Evolutionary conservation across 139 green algal genomes (phyloP).

Genomic region (Nannochloris sp.): DNA sequence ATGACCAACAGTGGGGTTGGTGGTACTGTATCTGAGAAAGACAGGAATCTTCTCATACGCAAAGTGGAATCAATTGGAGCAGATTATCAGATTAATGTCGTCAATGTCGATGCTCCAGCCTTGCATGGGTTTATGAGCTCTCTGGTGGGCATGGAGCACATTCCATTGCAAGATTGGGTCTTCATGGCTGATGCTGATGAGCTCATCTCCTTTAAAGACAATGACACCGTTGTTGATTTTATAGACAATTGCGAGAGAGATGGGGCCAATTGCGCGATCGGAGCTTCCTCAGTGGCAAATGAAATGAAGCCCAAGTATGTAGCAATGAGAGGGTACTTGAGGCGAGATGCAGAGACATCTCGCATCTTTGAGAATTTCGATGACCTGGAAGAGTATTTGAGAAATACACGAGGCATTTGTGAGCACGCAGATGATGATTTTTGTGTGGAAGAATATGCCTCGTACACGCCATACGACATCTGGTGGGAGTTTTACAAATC

Average conservation of each 20-base stretch:
- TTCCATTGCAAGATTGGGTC: conserved; percentile 20
- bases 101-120: background rate
- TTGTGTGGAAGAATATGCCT: too few species aligned
- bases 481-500: conserved; percentile 19
- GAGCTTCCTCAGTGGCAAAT: background rate
- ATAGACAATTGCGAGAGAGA: conserved; percentile 1
- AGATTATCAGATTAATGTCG: conserved; percentile 10
- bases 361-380: background rate
- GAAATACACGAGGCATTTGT: too few species aligned
- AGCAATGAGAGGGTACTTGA: background rate
- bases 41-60: background rate
- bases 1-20: conserved; percentile 1
- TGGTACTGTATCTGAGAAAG: background rate
- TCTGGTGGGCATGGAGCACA: conserved; percentile 4
- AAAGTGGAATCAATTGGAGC: conserved; percentile 1
- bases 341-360: background rate
- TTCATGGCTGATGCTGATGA: conserved; percentile 4
- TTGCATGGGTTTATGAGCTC: background rate
- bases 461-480: conserved; percentile 7
- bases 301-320: background rate
- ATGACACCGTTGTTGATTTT: background rate
- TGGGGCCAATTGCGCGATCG: conserved; percentile 8
- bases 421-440: too few species aligned
- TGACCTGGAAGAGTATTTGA: background rate
- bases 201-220: background rate